Conservation (phyloP, 345 rosid species). For the Eucalyptus erythrocorys region DNA sequence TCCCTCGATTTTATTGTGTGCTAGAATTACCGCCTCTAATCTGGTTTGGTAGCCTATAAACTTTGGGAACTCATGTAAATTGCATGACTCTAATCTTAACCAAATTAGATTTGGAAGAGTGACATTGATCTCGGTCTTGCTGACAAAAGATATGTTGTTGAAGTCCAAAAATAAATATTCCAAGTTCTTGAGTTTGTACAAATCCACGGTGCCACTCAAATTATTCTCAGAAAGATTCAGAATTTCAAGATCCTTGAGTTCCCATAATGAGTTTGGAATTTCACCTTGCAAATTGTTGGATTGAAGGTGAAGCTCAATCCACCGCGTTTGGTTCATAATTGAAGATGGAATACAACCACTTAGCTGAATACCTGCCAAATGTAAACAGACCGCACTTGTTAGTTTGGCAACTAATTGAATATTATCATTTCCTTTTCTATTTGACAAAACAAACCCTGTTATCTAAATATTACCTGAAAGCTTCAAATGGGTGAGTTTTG, state of each 20-base stretch:
- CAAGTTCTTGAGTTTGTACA: not conserved
- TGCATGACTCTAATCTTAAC: not conserved
- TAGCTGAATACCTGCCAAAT: not conserved
- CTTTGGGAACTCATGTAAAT: not conserved
- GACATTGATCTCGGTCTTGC: not conserved
- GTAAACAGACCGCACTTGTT: not conserved
- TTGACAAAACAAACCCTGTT: not conserved
- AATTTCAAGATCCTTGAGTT: not conserved
- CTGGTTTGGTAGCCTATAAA: not conserved
- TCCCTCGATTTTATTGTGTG: not conserved
- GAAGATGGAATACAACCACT: not conserved
- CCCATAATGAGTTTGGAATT: not conserved
- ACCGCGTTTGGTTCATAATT: too few species aligned
- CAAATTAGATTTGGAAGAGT: not conserved
- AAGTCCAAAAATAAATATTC: not conserved
- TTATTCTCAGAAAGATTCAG: not conserved
- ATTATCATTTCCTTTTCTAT: not conserved
- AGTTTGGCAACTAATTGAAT: not conserved
- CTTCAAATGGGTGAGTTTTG: not conserved
- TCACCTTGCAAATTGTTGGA: not conserved
- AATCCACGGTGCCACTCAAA: not conserved
- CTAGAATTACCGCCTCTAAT: not conserved
- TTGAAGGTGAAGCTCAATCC: not conserved
- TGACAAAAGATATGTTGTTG: not conserved
- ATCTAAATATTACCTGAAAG: not conserved